Conservation (phyloP, 345 rosid species). For the Theobroma cacao region DNA sequence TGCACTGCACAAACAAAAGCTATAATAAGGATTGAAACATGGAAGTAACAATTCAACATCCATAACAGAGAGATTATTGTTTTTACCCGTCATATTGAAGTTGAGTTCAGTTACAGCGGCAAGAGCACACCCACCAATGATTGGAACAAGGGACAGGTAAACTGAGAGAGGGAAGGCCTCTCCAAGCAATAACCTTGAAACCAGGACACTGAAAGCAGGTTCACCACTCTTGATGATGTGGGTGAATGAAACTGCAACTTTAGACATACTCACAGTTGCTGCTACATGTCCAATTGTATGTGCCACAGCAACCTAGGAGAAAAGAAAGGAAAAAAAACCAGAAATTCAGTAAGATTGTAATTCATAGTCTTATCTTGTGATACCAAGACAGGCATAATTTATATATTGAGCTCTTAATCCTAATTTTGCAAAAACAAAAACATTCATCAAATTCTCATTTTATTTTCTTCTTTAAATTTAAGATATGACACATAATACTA, state of each 20-base stretch:
- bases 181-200: constrained; percentile 84
- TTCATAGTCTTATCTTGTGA: not conserved
- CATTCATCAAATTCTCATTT: constrained; percentile 6
- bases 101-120: constrained; percentile 97
- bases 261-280: constrained; percentile 99
- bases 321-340: constrained; percentile 9
- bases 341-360: constrained; percentile 13
- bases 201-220: constrained; percentile 95
- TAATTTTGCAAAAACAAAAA: not conserved
- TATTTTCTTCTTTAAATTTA: not conserved
- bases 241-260: constrained; percentile 99
- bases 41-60: constrained; percentile 3
- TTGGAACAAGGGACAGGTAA: constrained; percentile 84
- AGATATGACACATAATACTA: constrained; percentile 3
- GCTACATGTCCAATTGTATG: constrained; percentile 99
- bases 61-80: not conserved
- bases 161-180: constrained; percentile 81
- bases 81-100: constrained; percentile 92
- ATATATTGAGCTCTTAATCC: not conserved
- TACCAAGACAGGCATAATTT: not conserved
- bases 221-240: constrained; percentile 99
- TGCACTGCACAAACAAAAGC: not conserved
- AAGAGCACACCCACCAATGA: constrained; percentile 99
- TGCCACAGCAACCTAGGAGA: constrained; percentile 88
- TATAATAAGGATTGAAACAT: not conserved